Base-by-base conservation (phyloP, 352 stramenopile genomes). In the Globisporangium megalacanthum region DNA sequence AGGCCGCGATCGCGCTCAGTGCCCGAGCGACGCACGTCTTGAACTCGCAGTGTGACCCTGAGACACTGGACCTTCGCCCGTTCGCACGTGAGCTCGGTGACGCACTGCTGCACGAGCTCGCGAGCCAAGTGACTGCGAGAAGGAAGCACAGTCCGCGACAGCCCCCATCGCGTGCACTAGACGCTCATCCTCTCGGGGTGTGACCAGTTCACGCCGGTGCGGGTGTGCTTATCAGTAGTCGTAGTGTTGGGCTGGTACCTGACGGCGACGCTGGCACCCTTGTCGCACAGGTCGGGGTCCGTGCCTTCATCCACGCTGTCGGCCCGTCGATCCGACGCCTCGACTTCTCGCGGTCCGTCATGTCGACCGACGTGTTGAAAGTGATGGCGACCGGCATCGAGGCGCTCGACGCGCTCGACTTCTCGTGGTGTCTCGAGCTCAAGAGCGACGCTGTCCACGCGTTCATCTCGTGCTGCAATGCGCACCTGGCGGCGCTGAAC, bases 391-490 rank as follows among this genome's bases (percentile, higher is more conserved):
- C 82, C 1, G 67, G 78, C 6, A 84, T 92, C 49, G 69, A 86
- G 31, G 54, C 54, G 22, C 66, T 92, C 1, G 75, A 89, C 10
- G 46, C 33, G 8, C 60, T 90, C 9, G 65, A 90, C 42, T 82
- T 90, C 52, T 88, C 82, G 29, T 74, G 47, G 25, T 92, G 78
- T 41, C 66, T 66, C 15, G 63, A 68, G 42, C 68, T 93, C 25
- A 67, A 72, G 20, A 77, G 69, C 48, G 79, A 90, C 46, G 64
- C 67, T 20, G 56, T 91, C 20, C 80, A 74, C 20, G 77, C 77
- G 48, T 87, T 93, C 48, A 78, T 91, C n/a, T 82, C 73, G 1
- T 91, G 83, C 56, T 88, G 80, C 58, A 88, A 70, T 19, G 54
- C 58, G 6, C 75, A 69, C 8, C 56, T 93, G 37, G 82, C 72